Percentiles rank a stretch among this genome's conserved stretches.
These are phyloP conservation scores for Hericium erinaceus DNA, from an alignment of 768 basidiomycete species.

Conservation along the genomic window DNA sequence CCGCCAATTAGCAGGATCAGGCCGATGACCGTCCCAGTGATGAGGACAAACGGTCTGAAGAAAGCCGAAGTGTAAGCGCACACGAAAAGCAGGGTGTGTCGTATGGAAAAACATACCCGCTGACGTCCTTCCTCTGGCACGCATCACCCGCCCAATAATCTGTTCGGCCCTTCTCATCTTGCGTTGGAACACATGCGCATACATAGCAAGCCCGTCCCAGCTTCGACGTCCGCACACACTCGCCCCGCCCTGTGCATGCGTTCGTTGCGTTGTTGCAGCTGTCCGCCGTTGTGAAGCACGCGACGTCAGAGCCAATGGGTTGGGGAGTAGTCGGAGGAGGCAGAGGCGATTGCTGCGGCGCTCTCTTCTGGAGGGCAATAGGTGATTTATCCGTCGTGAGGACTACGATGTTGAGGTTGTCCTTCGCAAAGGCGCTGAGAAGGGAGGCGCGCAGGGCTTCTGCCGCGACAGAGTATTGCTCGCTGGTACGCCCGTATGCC, in stretches of 20 bases:
- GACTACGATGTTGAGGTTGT: conserved; percentile 39
- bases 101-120: conserved; percentile 46
- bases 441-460: conserved; percentile 41
- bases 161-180: conserved; percentile 43
- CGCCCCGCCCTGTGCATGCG: conserved; percentile 61
- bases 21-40: conserved; percentile 58
- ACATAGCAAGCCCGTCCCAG: conserved; percentile 45
- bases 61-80: conserved; percentile 1
- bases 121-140: conserved; percentile 75
- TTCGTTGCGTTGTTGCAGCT: conserved; percentile 55
- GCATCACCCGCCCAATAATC: conserved; percentile 66
- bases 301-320: conserved; percentile 50
- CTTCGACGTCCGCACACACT: conserved; percentile 52
- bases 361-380: conserved; percentile 18
- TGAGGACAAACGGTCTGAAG: conserved; percentile 61
- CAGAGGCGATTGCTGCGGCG: conserved; percentile 34
- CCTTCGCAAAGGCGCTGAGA: conserved; percentile 29
- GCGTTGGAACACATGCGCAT: conserved; percentile 39
- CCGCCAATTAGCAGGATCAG: conserved; percentile 59
- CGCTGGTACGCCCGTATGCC: conserved; percentile 40
- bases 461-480: conserved; percentile 41
- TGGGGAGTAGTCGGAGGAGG: conserved; percentile 38
- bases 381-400: conserved; percentile 28
- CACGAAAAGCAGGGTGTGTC: not conserved
- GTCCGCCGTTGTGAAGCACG: conserved; percentile 49